Base-by-base conservation (phyloP, 1,284 basidiomycete genomes). In the Vanrija humicola region DNA sequence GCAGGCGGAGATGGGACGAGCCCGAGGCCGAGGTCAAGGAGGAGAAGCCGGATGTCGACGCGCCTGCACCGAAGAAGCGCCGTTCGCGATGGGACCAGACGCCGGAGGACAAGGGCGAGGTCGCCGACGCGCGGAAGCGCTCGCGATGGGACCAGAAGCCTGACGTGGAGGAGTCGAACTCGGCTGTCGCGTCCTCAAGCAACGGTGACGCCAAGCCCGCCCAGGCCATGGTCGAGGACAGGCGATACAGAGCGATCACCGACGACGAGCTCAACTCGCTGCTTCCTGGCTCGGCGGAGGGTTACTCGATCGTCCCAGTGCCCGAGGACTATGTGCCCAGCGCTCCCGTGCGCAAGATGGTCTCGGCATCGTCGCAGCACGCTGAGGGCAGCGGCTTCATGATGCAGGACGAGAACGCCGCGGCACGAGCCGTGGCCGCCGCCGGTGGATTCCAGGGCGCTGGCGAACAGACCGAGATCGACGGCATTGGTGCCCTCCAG, bases 11-110 rank as follows among this genome's bases (percentile, higher is more conserved):
- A 52, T 97, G 93, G 92, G 93, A 96, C 70, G 69, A 71, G 55
- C 54, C 70, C 61, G 58, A 65, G 63, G 60, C 62, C 58, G 72
- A 77, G 66, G 66, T 74, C 70, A 64, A 72, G 66, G 34, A 52
- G 40, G 55, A 61, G 46, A 73, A 78, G 66, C 65, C 75, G 73
- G 65, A 72, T 59, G 64, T 61, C 81, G 80, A 63, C 81, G 81
- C 55, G 29, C 60, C 64, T 16, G 85, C 85, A 28, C 84, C 89
- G 49, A 94, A 90, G 78, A 97, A 96, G 78, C 86, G 90, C 74
- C 86, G 89, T 50, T 98, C 94, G 42, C 84, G 96, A 46, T 99
- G 96, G 96, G 96, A 98, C 75, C 90, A 96, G 78, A 89, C 90
- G 39, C 81, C 81, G 0, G 74, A 74, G 7, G 75, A 70, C 18